Base-by-base conservation (phyloP, 1,284 basidiomycete genomes). In the Coniferiporia weirii region DNA sequence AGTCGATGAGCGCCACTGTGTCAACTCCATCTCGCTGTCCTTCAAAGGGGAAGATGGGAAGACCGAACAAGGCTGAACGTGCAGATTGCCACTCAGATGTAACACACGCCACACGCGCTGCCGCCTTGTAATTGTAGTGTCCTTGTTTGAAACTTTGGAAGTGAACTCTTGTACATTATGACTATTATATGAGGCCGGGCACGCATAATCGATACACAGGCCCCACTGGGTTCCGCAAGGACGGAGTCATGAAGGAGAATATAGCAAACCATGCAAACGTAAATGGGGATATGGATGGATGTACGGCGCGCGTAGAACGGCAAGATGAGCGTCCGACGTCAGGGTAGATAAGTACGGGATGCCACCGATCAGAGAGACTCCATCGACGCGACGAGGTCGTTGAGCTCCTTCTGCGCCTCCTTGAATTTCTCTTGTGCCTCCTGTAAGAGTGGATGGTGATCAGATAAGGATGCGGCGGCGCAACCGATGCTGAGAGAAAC, bases 1-100 rank as follows among this genome's bases (percentile, higher is more conserved):
- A 87, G 91, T 84, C 44, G 83, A 94, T 66, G 90, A 93, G 69
- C 83, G 91, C 38, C 93, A 95, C 71, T 95, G 93, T 67, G 93
- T 96, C 56, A 96, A 96, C 70, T 95, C 93, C 7, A 73, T 96
- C 65, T 95, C 92, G 4, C 74, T 96, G 56, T 90, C 79, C 59
- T 95, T 96, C 72, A 73, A 79, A 45, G 82, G 85, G 2, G 82
- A 84, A 34, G 67, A 77, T 56, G 70, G 66, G 56, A 65, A 66
- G 63, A 27, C 57, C 27, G 52, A 54, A 20, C 54, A 59, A 57
- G 63, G 60, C 20, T 54, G 35, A 60, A 4, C 34, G 3, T 22
- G 13, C 17, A 34, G 38, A 36, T 7, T 58, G 38, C 10, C 20
- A 17, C 47, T 27, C 35, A 12, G 38, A 4, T 40, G 38, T 15